These are phyloP conservation scores for Pseudopithomyces chartarum DNA, from an alignment of 2,329 filamentous ascomycete species.

Conservation along the genomic window DNA sequence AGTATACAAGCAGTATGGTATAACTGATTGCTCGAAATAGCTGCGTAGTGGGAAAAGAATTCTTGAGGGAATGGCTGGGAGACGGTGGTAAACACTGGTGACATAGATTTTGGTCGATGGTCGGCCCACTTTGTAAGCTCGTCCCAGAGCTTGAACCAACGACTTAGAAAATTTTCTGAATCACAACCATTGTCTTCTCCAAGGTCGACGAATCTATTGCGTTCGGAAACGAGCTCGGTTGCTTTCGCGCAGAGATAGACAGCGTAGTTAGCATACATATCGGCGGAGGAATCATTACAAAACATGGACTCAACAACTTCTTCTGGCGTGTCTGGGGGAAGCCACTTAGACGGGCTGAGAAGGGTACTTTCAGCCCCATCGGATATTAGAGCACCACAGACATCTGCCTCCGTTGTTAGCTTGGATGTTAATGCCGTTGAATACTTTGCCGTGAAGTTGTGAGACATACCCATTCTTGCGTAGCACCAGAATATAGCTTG, in stretches of 20 bases:
- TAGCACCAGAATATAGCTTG: constrained; percentile 62
- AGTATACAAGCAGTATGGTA: constrained; percentile 62
- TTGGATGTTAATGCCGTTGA: not conserved
- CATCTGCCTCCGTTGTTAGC: constrained; percentile 36
- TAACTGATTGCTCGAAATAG: constrained; percentile 62
- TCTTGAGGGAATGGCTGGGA: constrained; percentile 57
- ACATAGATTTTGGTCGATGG: constrained; percentile 54
- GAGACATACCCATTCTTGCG: constrained; percentile 52
- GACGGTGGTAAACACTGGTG: constrained; percentile 52
- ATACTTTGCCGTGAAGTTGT: not conserved
- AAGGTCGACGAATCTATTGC: constrained; percentile 56
- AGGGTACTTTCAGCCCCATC: constrained; percentile 54
- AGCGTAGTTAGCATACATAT: constrained; percentile 58
- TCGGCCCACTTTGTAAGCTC: constrained; percentile 57
- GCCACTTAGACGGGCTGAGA: constrained; percentile 56
- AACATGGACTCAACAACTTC: constrained; percentile 40
- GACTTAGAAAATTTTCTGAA: constrained; percentile 46
- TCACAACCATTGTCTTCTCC: constrained; percentile 53
- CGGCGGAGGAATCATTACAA: constrained; percentile 42
- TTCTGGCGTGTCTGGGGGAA: constrained; percentile 34
- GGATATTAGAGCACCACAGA: constrained; percentile 59
- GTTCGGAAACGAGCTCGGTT: constrained; percentile 57
- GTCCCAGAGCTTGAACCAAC: constrained; percentile 57
- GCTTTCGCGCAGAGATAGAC: constrained; percentile 55
- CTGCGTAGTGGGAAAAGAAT: constrained; percentile 59